Evolutionary conservation across 2,329 filamentous ascomycete species (phyloP).

Genomic region (Cercospora sp.): DNA sequence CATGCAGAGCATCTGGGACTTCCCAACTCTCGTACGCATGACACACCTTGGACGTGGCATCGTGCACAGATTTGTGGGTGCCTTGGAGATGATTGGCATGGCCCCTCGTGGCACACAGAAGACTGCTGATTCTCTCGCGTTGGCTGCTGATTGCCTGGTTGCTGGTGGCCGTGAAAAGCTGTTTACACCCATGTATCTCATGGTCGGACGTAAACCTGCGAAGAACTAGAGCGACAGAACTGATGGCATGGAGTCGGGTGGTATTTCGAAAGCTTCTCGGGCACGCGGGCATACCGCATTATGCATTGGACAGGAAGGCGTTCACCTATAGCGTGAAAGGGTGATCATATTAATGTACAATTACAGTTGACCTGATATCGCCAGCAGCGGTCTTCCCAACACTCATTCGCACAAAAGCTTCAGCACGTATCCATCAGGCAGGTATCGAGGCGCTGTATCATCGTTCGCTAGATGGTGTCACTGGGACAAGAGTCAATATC

Average conservation of each 20-base stretch:
- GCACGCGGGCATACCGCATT: neutral
- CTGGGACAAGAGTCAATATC: neutral
- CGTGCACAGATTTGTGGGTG: conserved; percentile 74
- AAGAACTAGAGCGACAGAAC: conserved; percentile 8
- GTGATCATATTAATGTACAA: conserved; percentile 12
- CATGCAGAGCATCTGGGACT: conserved; percentile 73
- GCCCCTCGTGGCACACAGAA: conserved; percentile 88
- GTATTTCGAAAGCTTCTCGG: conserved; percentile 2
- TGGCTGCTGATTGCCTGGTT: conserved; percentile 81
- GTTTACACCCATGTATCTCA: conserved; percentile 98
- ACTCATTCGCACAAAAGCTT: neutral
- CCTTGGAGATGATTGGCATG: conserved; percentile 73
- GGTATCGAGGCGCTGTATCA: neutral
- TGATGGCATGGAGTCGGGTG: neutral
- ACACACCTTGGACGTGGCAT: conserved; percentile 76
- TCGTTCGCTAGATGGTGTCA: neutral
- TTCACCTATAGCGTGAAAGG: conserved; percentile 1
- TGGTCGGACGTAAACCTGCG: conserved; percentile 83
- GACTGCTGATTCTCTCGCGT: conserved; percentile 83
- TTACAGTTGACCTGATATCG: conserved; percentile 5
- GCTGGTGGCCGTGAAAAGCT: conserved; percentile 83
- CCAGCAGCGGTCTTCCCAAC: neutral
- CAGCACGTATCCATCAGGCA: neutral
- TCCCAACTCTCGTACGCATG: conserved; percentile 84
- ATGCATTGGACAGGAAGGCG: conserved; percentile 1